Base-by-base conservation (phyloP, 164 flowering plant species). In the Macadamia integrifolia region DNA sequence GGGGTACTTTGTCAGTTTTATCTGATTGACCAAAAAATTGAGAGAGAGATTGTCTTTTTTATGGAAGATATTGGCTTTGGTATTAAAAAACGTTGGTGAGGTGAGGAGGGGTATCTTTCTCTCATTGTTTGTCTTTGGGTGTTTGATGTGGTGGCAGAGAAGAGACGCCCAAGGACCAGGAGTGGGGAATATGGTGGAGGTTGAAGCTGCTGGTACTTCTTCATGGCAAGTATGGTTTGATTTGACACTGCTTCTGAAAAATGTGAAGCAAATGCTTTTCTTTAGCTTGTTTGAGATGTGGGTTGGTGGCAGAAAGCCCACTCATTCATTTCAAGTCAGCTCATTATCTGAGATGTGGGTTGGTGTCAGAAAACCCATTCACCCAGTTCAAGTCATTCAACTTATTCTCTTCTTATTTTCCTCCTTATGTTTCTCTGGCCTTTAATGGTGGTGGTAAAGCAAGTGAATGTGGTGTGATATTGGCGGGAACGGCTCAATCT, bases 401-500 rank as follows among this genome's bases (percentile, higher is more conserved):
- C 48, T 61, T 31, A 15, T 1, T 40, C 10, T 61, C 48, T 61
- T 61, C 18, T 61, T 61, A 15, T 61, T 61, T 42, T 11, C 9
- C 63, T 60, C 11, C 42, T 61, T 31, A 10, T n/a, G 42, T 11
- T 42, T 61, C 28, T 61, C 14, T 31, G 28, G 23, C 7, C 9
- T 61, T 43, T 11, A 35, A 35, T 61, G 46, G 44, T 35, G 28
- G 64, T 61, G 28, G 29, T 61, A 11, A n/a, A 13, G 49, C 6
- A 15, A 28, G 1, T 6, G 60, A 58, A 58, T 58, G 31, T 58
- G 60, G 18, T 35, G 64, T 61, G 64, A 40, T 61, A 61, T 61
- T 61, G 64, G 64, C 64, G 49, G 46, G 64, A 40, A 35, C 59
- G 72, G 72, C 72, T 70, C 72, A 70, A 70, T 70, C 72, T 63